These are phyloP conservation scores for Prototheca cutis DNA, from an alignment of 163 green algal genomes.

Conservation along the genomic window DNA sequence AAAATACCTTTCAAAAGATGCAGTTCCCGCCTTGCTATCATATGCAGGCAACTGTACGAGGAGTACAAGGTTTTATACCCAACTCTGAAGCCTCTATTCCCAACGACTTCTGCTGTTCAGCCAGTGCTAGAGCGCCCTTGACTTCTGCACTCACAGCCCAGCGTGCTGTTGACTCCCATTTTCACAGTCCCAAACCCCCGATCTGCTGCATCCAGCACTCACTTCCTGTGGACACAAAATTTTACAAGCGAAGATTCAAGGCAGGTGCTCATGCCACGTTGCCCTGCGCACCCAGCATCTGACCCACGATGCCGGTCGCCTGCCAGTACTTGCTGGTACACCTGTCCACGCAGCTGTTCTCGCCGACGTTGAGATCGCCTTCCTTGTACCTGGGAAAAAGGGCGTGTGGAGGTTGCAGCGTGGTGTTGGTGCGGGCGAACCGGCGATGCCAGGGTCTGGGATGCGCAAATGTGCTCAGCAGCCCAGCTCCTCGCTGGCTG, in stretches of 20 bases:
- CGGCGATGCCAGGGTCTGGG: too few species aligned
- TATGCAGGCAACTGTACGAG: not conserved
- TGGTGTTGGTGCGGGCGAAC: too few species aligned
- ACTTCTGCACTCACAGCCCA: too few species aligned
- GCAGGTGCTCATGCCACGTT: constrained; percentile 1
- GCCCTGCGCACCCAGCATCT: constrained; percentile 36
- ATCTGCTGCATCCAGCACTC: not conserved
- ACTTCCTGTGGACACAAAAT: not conserved
- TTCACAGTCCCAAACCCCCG: not conserved
- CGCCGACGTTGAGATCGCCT: constrained; percentile 81
- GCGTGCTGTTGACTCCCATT: too few species aligned
- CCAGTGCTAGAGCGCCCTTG: too few species aligned
- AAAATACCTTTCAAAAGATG: too few species aligned
- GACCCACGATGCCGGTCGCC: constrained; percentile 60
- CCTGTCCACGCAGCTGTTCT: constrained; percentile 91
- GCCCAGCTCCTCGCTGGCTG: too few species aligned
- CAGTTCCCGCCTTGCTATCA: too few species aligned
- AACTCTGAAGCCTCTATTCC: too few species aligned
- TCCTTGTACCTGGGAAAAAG: constrained; percentile 78
- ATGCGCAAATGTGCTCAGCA: too few species aligned
- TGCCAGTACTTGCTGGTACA: constrained; percentile 96
- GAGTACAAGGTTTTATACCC: not conserved
- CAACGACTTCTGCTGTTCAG: too few species aligned
- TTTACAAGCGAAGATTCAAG: not conserved
- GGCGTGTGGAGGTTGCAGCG: too few species aligned